phyloP scores from a whole-genome alignment of 2,329 filamentous ascomycete species.

The Colletotrichum echinochloae region DNA sequence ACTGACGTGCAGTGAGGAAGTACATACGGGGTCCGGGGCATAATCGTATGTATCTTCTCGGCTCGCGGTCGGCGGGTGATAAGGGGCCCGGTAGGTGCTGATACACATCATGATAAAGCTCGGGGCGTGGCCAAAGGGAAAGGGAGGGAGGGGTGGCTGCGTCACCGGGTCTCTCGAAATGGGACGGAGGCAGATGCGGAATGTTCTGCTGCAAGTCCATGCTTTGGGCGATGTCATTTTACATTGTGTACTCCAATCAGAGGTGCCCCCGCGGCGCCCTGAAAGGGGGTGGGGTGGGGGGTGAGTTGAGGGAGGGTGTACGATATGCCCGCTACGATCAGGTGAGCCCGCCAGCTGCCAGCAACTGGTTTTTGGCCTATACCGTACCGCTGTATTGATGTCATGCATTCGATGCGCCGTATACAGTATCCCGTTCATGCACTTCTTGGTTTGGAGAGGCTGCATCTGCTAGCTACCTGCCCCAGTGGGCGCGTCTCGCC shows the following conservation, averaged over 20 bases:
- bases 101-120: constrained; percentile 35
- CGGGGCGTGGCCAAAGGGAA: constrained; percentile 23
- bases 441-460: neutral
- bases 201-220: constrained; percentile 13
- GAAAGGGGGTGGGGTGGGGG: neutral
- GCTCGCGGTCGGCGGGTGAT: constrained; percentile 13
- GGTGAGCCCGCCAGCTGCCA: neutral
- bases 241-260: constrained; percentile 10
- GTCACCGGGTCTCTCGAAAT: neutral
- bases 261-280: neutral
- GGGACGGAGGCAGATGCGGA: neutral
- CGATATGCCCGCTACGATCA: neutral
- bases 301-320: neutral
- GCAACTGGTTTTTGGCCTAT: too few species aligned
- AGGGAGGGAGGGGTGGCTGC: neutral
- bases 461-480: neutral
- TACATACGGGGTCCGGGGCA: neutral
- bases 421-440: neutral
- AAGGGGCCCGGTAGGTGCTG: constrained; percentile 12
- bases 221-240: constrained; percentile 5
- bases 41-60: constrained; percentile 21
- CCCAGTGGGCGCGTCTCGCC: neutral
- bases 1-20: neutral
- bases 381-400: constrained; percentile 6
- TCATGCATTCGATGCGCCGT: constrained; percentile 18